A percentile compares a stretch with the other conserved stretches of the same genome.
Conservation (phyloP, 306 rosid species). For the Lablab purpureus region DNA sequence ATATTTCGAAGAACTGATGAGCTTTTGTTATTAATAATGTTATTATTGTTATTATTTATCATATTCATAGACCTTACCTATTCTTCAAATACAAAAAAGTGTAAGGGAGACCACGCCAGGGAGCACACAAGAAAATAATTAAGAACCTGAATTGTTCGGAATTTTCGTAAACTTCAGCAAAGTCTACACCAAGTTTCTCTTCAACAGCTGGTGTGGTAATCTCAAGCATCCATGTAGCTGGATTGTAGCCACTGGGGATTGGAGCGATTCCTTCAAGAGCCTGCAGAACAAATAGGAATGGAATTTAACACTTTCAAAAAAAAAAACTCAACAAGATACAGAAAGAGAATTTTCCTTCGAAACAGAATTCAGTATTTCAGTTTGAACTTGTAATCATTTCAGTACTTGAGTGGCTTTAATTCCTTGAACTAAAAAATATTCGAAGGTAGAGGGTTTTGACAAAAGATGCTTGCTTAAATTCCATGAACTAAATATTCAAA, state of each 20-base stretch:
- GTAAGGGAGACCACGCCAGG: background rate
- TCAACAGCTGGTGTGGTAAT: slow-evolving; percentile 76
- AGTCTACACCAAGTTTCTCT: slow-evolving; percentile 64
- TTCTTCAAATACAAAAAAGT: background rate
- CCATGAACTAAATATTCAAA: background rate
- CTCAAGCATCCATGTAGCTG: slow-evolving; percentile 97
- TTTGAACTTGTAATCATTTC: no score
- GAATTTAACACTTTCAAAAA: background rate
- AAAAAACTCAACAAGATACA: background rate
- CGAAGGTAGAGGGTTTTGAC: no score
- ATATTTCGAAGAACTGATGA: background rate
- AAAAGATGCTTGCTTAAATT: no score
- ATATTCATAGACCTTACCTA: background rate
- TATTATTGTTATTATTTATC: slow-evolving; percentile 14
- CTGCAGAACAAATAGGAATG: slow-evolving; percentile 53
- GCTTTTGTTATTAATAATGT: background rate
- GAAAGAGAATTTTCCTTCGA: background rate
- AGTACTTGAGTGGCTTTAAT: no score
- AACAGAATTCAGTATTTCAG: background rate
- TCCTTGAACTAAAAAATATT: no score
- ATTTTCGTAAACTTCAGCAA: slow-evolving; percentile 55
- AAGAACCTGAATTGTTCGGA: slow-evolving; percentile 74
- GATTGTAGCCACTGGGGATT: slow-evolving; percentile 73
- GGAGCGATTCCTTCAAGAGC: slow-evolving; percentile 57
- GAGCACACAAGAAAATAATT: background rate